Conservation (phyloP, 1,284 basidiomycete genomes). For the Leccinum fallax region DNA sequence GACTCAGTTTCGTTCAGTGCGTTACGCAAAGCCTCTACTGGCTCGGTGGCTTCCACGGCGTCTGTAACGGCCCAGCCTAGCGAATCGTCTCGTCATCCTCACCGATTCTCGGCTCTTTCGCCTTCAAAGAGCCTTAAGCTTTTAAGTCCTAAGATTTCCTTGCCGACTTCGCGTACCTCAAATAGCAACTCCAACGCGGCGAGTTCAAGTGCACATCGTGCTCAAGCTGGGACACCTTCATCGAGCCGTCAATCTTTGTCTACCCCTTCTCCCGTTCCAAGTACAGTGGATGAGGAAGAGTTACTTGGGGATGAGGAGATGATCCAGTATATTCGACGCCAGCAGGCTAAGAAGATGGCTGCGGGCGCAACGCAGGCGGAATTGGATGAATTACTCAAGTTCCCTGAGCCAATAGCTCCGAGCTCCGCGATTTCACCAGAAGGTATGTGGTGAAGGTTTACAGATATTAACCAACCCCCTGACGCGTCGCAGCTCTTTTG, state of each 20-base stretch:
- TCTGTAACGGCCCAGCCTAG: slow-evolving; percentile 46
- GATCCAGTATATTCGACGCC: slow-evolving; percentile 89
- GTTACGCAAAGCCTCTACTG: slow-evolving; percentile 76
- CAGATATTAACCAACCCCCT: slow-evolving; percentile 7
- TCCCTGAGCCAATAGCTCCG: slow-evolving; percentile 88
- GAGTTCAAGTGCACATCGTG: slow-evolving; percentile 54
- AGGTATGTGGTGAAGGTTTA: slow-evolving; percentile 50
- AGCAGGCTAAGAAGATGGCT: slow-evolving; percentile 87
- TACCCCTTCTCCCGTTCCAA: slow-evolving; percentile 78
- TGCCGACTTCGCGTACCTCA: slow-evolving; percentile 57
- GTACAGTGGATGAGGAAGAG: slow-evolving; percentile 87
- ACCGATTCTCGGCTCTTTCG: slow-evolving; percentile 77
- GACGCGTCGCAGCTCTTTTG: slow-evolving; percentile 52
- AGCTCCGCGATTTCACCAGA: slow-evolving; percentile 68
- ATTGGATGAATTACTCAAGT: slow-evolving; percentile 86
- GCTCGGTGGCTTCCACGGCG: slow-evolving; percentile 67
- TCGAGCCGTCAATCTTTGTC: slow-evolving; percentile 76
- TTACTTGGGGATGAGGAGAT: slow-evolving; percentile 94
- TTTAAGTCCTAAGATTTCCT: slow-evolving; percentile 73
- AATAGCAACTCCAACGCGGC: slow-evolving; percentile 43
- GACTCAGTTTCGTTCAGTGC: slow-evolving; percentile 77
- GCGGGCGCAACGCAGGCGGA: slow-evolving; percentile 84
- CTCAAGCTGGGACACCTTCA: slow-evolving; percentile 61
- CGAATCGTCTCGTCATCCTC: slow-evolving; percentile 42
- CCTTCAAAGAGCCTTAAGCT: slow-evolving; percentile 82